Conservation (phyloP, 371 early-diverging fungal genomes). For the Dichotomocladium elegans region DNA sequence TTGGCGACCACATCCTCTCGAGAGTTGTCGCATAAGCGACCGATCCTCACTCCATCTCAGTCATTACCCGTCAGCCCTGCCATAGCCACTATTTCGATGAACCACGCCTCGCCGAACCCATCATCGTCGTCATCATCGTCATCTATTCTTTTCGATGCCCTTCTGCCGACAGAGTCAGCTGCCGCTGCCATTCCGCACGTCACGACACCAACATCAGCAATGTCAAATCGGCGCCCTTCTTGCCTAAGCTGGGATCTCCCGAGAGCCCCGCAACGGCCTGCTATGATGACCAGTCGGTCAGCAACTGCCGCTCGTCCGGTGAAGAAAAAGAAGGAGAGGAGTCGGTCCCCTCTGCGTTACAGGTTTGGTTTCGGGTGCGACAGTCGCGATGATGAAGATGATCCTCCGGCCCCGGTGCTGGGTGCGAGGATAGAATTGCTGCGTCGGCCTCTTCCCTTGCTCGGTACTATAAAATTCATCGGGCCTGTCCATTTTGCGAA, state of each 20-base stretch:
- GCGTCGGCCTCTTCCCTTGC: constrained; percentile 37
- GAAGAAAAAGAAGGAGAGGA: neutral
- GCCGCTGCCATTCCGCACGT: too few relatives aligned
- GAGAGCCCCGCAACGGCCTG: constrained; percentile 6
- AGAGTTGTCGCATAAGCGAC: too few relatives aligned
- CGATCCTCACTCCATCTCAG: neutral
- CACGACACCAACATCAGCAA: neutral
- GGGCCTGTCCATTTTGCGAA: constrained; percentile 35
- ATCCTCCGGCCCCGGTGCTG: constrained; percentile 16
- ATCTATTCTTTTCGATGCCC: neutral
- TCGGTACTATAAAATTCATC: constrained; percentile 39
- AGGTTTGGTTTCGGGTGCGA: constrained; percentile 11
- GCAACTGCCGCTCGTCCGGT: neutral
- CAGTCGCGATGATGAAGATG: constrained; percentile 18
- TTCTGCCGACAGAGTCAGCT: neutral
- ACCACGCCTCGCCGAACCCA: too few relatives aligned
- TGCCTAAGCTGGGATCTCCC: constrained; percentile 22
- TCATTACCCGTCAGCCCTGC: neutral
- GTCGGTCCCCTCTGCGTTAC: constrained; percentile 12
- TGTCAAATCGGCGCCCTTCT: constrained; percentile 2
- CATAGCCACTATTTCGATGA: too few relatives aligned
- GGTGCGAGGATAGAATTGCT: constrained; percentile 33
- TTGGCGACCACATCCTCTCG: neutral
- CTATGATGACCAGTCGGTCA: constrained; percentile 2
- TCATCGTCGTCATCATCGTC: neutral